Percentiles rank a stretch among this genome's conserved stretches.
phyloP scores from a whole-genome alignment of 306 rosid genomes.

The Carpinus fangiana region DNA sequence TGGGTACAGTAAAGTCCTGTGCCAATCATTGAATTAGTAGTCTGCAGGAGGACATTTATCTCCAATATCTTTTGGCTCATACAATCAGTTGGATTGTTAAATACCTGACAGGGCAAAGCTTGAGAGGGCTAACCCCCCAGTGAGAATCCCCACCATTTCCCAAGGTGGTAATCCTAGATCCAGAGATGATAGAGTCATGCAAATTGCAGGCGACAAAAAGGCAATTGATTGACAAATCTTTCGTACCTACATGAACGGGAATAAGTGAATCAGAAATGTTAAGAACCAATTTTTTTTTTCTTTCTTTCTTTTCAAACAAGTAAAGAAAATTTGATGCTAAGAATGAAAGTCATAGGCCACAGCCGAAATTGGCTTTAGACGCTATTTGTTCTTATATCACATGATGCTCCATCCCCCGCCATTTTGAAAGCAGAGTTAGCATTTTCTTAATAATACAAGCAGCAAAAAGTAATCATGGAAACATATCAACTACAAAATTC shows the following conservation, averaged over 20 bases:
- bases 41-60: constrained; percentile 23
- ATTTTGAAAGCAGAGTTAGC: constrained; percentile 14
- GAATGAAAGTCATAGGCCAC: neutral
- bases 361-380: constrained; percentile 4
- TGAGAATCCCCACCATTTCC: constrained; percentile 88
- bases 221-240: constrained; percentile 96
- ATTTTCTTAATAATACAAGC: neutral
- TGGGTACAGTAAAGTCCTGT: constrained; percentile 97
- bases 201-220: constrained; percentile 92
- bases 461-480: constrained; percentile 4
- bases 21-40: constrained; percentile 21
- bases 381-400: constrained; percentile 4
- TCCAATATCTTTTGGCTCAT: neutral
- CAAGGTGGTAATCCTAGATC: constrained; percentile 95
- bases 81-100: constrained; percentile 22
- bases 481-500: neutral
- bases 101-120: constrained; percentile 94
- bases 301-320: neutral
- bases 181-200: constrained; percentile 94
- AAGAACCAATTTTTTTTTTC: neutral
- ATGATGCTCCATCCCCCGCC: constrained; percentile 7
- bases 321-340: neutral
- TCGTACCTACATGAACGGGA: constrained; percentile 63
- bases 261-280: constrained; percentile 23
- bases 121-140: constrained; percentile 91